These are phyloP conservation scores for Colletotrichum tabaci DNA, from an alignment of 2,329 filamentous ascomycete species.

Conservation along the genomic window DNA sequence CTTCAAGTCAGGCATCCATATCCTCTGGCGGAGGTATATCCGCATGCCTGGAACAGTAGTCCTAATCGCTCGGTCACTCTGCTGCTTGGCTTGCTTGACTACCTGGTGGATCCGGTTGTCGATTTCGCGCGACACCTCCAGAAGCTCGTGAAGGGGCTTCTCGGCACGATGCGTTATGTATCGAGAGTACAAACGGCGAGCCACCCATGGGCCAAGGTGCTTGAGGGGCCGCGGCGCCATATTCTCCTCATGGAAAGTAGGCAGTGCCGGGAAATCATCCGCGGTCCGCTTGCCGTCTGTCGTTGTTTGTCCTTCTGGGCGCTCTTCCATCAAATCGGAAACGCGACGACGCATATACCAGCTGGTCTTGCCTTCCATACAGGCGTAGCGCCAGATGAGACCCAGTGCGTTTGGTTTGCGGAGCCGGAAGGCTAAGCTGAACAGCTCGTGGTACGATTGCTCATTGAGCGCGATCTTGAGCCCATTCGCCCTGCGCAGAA, in stretches of 20 bases:
- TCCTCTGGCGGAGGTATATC: background rate
- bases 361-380: conserved; percentile 45
- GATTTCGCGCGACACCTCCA: conserved; percentile 17
- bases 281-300: background rate
- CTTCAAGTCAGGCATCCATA: background rate
- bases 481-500: conserved; percentile 46
- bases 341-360: conserved; percentile 49
- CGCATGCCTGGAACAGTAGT: background rate
- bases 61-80: background rate
- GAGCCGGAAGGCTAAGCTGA: conserved; percentile 53
- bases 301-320: background rate
- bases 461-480: conserved; percentile 47
- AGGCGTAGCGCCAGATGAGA: conserved; percentile 53
- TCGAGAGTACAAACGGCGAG: background rate
- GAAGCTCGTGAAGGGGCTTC: conserved; percentile 29
- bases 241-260: conserved; percentile 19
- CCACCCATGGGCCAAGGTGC: background rate
- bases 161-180: conserved; percentile 11
- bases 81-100: conserved; percentile 26
- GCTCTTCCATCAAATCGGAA: conserved; percentile 8
- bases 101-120: conserved; percentile 24
- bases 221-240: background rate
- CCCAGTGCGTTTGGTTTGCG: conserved; percentile 51
- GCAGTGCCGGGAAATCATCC: conserved; percentile 1
- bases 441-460: conserved; percentile 56